These are phyloP conservation scores for Gnomoniopsis smithogilvyi DNA, from an alignment of 2,329 filamentous ascomycete genomes.

Conservation along the genomic window DNA sequence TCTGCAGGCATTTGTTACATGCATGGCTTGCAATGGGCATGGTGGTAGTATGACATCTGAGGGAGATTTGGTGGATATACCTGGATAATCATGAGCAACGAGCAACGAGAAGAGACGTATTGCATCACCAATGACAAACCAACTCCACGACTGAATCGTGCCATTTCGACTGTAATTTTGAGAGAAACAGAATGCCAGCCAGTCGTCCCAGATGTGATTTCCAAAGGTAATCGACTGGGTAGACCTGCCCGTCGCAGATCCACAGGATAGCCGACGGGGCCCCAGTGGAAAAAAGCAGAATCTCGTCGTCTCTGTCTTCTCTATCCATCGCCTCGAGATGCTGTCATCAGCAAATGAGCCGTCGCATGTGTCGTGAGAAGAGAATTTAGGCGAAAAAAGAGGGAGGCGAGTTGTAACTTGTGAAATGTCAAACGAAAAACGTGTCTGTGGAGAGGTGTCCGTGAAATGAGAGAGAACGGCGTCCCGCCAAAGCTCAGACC, in stretches of 20 bases:
- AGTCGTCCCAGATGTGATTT: too few species aligned
- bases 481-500: not conserved
- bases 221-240: too few species aligned
- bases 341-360: too few species aligned
- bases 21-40: slow-evolving; percentile 17
- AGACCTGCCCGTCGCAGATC: too few species aligned
- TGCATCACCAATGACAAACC: slow-evolving; percentile 14
- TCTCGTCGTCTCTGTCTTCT: too few species aligned
- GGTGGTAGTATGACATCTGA: slow-evolving; percentile 15
- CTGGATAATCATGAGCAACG: slow-evolving; percentile 19
- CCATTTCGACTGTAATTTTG: not conserved
- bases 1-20: slow-evolving; percentile 9
- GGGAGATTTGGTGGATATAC: slow-evolving; percentile 16
- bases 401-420: not conserved
- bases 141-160: not conserved
- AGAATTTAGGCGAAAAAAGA: not conserved
- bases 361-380: too few species aligned
- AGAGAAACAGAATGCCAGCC: too few species aligned
- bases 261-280: too few species aligned
- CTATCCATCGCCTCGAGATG: too few species aligned
- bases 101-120: slow-evolving; percentile 17
- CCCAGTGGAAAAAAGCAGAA: too few species aligned
- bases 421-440: not conserved
- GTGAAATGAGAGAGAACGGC: not conserved
- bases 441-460: not conserved